phyloP scores from a whole-genome alignment of 768 basidiomycete genomes.

The Auriscalpium orientale region DNA sequence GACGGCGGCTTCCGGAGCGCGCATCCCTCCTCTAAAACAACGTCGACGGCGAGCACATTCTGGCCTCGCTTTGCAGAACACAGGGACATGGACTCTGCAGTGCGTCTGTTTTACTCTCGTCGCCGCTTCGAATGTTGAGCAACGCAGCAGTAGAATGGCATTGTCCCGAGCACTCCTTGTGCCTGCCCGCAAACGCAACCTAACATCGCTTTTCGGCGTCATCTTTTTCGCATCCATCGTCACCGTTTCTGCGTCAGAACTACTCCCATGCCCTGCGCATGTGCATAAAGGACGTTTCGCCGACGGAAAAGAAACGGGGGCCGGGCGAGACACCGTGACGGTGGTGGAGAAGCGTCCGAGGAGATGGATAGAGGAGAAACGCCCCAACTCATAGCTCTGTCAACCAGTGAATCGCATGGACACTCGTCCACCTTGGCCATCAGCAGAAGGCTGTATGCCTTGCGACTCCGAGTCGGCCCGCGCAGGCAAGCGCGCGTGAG shows the following conservation, averaged over 20 bases:
- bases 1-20: not conserved
- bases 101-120: not conserved
- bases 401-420: not conserved
- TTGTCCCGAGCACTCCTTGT: conserved; percentile 43
- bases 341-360: conserved; percentile 57
- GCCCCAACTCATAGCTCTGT: conserved; percentile 8
- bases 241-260: conserved; percentile 73
- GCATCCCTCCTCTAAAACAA: not conserved
- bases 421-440: too few species aligned
- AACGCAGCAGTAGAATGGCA: conserved; percentile 43
- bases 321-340: conserved; percentile 15
- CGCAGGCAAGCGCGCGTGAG: too few species aligned
- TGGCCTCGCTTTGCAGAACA: not conserved
- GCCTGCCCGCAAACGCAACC: conserved; percentile 55
- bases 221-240: conserved; percentile 73
- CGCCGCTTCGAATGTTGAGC: not conserved
- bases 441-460: too few species aligned
- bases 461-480: too few species aligned
- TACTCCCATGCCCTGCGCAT: conserved; percentile 77
- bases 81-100: not conserved
- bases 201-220: conserved; percentile 72
- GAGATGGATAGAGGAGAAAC: conserved; percentile 78
- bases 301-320: conserved; percentile 34
- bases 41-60: not conserved
- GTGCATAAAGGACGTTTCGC: conserved; percentile 48